Evolutionary conservation across 2,329 filamentous ascomycete species (phyloP), one percentile per base, ranked within the genome.

Genomic region (Ascochyta rabiei): DNA sequence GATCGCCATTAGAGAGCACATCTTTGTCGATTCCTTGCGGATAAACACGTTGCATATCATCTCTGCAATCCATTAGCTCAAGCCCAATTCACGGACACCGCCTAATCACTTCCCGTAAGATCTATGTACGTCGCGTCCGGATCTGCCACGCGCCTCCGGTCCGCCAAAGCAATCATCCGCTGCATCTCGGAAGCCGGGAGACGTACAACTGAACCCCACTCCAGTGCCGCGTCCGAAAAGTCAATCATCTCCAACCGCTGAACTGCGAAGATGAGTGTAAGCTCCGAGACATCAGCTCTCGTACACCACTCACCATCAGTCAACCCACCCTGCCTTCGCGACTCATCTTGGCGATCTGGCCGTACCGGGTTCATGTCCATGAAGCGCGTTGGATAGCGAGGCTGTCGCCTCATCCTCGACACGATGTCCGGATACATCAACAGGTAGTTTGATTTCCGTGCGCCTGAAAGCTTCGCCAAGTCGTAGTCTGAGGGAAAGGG

Each of bases 131-230:
- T 30, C 12, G 12, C 4, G 12, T 30, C 28, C 10, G 12, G 12
- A 30, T 13, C 58, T 3, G 64, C 65, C 28, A 69, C 53, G 6
- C 42, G 49, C 28, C 67, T 59, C 28, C 47, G 43, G 6, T 58
- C 54, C 5, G 64, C 64, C 26, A 69, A 21, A 12, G 54, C 58
- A 12, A 66, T 42, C 59, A 70, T 66, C 4, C 58, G 47, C 8
- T 59, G 30, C 12, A 58, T 57, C 16, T 71, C 63, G 1, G 43
- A 24, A 3, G 51, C 56, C 13, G 66, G 67, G 3, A 71, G 48
- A n/a, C 56, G 60, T 2, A 71, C 62, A 1, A 48, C 53, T 0
- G 67, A 69, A 0, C 68, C 68, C 68, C 68, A 71, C 41, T 71
- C 68, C 8, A 44, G 37, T 2, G 68, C 68, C 7, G 68, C 61